A percentile compares a stretch with the other conserved stretches of the same genome.
Conservation (phyloP, 768 basidiomycete genomes). For the Suillus sp. region DNA sequence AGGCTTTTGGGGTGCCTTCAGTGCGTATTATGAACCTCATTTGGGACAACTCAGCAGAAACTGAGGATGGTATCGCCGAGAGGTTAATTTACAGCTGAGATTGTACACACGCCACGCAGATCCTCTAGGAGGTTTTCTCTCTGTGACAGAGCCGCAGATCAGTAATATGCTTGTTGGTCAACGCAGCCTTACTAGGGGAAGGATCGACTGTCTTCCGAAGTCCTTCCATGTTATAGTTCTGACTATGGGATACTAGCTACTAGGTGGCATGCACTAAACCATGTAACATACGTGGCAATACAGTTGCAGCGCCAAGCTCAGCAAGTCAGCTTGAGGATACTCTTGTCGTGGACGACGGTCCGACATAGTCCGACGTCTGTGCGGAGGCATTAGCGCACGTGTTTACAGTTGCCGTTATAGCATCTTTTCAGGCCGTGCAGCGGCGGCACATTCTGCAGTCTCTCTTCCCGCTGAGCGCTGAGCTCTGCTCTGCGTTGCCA, state of each 20-base stretch:
- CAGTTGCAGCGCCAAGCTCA: neutral
- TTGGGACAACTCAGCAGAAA: neutral
- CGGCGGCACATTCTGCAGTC: neutral
- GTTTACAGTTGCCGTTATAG: neutral
- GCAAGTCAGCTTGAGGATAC: neutral
- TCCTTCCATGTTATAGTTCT: neutral
- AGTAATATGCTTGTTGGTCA: neutral
- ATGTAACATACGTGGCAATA: neutral
- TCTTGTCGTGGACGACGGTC: neutral
- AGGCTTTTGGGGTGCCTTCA: neutral
- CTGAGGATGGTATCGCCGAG: neutral
- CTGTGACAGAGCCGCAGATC: neutral
- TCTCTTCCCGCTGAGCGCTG: neutral
- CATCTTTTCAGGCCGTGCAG: neutral
- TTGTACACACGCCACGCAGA: neutral
- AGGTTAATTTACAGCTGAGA: neutral
- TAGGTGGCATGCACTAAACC: neutral
- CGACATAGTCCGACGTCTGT: neutral
- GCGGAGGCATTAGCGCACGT: slow-evolving; percentile 7
- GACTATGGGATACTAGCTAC: neutral
- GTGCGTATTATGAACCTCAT: neutral
- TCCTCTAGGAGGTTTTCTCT: neutral
- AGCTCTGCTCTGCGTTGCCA: neutral
- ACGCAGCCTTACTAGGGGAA: neutral
- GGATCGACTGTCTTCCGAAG: too few species aligned